Conservation (phyloP, 2,329 filamentous ascomycete genomes). For the Pleochaeta shiraiana region DNA sequence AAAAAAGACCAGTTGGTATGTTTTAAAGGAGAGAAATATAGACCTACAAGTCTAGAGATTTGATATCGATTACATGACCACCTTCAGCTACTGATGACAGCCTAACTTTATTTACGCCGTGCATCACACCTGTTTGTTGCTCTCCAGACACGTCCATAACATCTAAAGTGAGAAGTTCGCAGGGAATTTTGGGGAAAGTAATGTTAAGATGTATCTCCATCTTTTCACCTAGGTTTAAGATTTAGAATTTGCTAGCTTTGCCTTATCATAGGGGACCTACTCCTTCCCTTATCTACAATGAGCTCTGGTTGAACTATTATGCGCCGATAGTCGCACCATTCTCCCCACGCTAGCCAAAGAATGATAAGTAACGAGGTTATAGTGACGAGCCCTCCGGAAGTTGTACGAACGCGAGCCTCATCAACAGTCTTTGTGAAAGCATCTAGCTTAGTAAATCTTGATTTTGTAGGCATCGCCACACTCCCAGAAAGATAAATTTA, state of each 20-base stretch:
- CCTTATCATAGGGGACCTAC: constrained; percentile 24
- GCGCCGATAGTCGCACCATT: constrained; percentile 86
- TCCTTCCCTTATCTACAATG: constrained; percentile 90
- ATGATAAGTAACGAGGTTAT: constrained; percentile 78
- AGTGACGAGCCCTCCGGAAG: constrained; percentile 86
- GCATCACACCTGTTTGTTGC: constrained; percentile 81
- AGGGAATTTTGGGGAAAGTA: constrained; percentile 82
- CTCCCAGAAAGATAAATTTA: too few species aligned
- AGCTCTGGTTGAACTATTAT: constrained; percentile 78
- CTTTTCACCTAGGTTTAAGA: constrained; percentile 47
- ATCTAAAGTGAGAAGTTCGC: constrained; percentile 87
- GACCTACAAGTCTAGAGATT: constrained; percentile 42
- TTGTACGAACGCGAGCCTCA: constrained; percentile 89
- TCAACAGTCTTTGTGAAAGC: constrained; percentile 99
- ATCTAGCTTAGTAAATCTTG: constrained; percentile 87
- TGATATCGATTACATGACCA: constrained; percentile 49
- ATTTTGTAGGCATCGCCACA: constrained; percentile 61
- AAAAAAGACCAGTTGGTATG: constrained; percentile 5
- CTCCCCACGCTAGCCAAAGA: constrained; percentile 73
- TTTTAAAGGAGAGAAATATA: neutral
- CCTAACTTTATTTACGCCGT: constrained; percentile 81
- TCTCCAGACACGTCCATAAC: constrained; percentile 99
- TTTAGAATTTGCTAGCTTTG: neutral
- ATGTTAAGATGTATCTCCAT: constrained; percentile 99
- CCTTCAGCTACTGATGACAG: constrained; percentile 52